Evolutionary conservation across 257 asterid species (phyloP).

Genomic region (Buddleja alternifolia): DNA sequence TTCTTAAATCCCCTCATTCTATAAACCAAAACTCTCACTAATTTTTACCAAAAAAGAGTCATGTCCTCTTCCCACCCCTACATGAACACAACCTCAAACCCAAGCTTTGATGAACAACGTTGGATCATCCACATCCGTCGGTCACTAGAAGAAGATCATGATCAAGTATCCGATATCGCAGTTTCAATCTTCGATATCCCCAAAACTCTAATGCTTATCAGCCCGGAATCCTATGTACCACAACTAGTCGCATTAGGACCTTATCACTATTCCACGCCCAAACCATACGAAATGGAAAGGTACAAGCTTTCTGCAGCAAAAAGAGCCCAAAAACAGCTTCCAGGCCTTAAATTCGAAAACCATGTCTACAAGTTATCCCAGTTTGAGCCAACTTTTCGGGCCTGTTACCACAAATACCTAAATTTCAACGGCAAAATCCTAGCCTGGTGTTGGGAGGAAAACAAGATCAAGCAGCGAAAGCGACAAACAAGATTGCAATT

Average conservation of each 20-base stretch:
- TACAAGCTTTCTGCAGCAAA: slow-evolving; percentile 62
- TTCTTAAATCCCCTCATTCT: slow-evolving; percentile 20
- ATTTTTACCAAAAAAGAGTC: not conserved
- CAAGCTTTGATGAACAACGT: slow-evolving; percentile 50
- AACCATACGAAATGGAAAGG: slow-evolving; percentile 68
- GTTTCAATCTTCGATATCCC: slow-evolving; percentile 70
- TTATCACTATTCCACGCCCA: slow-evolving; percentile 62
- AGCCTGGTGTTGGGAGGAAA: too few relatives aligned
- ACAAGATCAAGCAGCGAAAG: too few relatives aligned
- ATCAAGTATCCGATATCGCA: slow-evolving; percentile 39
- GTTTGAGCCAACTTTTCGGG: slow-evolving; percentile 51
- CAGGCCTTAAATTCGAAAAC: slow-evolving; percentile 43
- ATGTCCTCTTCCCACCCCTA: slow-evolving; percentile 33
- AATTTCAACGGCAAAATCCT: slow-evolving; percentile 58
- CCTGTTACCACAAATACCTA: slow-evolving; percentile 60
- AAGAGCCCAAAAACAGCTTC: slow-evolving; percentile 43
- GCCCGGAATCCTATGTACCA: slow-evolving; percentile 64
- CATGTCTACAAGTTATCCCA: slow-evolving; percentile 48
- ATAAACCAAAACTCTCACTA: slow-evolving; percentile 7
- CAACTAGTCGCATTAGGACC: slow-evolving; percentile 77
- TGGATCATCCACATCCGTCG: slow-evolving; percentile 76
- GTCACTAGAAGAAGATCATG: slow-evolving; percentile 50
- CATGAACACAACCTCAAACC: slow-evolving; percentile 21
- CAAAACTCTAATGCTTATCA: slow-evolving; percentile 39
- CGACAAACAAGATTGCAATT: too few relatives aligned